phyloP scores from a whole-genome alignment of 345 rosid species.

The Syzygium grande region DNA sequence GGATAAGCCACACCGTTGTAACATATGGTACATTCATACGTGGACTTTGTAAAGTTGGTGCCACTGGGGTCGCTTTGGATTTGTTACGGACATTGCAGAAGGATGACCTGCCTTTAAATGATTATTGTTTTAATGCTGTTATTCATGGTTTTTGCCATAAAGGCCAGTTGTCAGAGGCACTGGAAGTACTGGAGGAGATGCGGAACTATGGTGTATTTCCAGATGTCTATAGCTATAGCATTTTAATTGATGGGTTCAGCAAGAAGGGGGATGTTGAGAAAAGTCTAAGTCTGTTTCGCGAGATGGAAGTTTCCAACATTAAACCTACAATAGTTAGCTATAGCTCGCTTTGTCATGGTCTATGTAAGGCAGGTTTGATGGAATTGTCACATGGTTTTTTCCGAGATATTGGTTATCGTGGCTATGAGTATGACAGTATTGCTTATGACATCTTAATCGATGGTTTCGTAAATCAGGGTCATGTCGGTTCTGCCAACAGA shows the following conservation, averaged over 20 bases:
- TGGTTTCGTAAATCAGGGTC: constrained; percentile 25
- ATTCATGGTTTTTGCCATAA: constrained; percentile 42
- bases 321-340: constrained; percentile 34
- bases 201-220: constrained; percentile 19
- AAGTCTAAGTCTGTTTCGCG: constrained; percentile 25
- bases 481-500: constrained; percentile 26
- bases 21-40: constrained; percentile 28
- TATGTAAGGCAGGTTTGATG: constrained; percentile 23
- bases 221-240: constrained; percentile 41
- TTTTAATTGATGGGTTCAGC: constrained; percentile 42
- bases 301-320: constrained; percentile 21
- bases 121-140: constrained; percentile 44
- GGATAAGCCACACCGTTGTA: constrained; percentile 24
- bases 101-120: constrained; percentile 17
- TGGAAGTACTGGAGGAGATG: constrained; percentile 41
- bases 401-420: constrained; percentile 14
- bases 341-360: constrained; percentile 21
- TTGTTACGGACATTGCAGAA: constrained; percentile 12
- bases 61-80: constrained; percentile 19
- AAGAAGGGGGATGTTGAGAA: constrained; percentile 26
- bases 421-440: constrained; percentile 23
- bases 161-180: constrained; percentile 24
- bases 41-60: constrained; percentile 41
- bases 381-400: constrained; percentile 13
- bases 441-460: constrained; percentile 26